phyloP scores from a whole-genome alignment of 148 eudicot genomes.

The Silene uniflora region DNA sequence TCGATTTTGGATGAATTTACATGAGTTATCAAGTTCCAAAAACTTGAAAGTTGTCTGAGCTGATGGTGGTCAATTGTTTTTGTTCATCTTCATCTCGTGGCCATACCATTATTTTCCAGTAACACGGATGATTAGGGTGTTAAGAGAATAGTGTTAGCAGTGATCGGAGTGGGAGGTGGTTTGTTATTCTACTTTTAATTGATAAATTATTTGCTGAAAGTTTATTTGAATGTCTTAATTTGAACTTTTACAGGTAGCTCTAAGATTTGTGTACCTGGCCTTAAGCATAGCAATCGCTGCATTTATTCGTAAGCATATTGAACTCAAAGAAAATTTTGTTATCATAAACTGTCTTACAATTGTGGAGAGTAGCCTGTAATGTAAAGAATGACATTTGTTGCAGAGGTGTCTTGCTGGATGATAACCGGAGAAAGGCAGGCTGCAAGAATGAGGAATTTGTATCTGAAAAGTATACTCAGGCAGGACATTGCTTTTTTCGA shows the following conservation, averaged over 20 bases:
- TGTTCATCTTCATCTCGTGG: no score
- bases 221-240: conserved; percentile 1
- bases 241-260: conserved; percentile 35
- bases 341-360: neutral
- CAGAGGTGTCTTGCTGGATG: conserved; percentile 81
- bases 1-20: neutral
- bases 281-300: conserved; percentile 51
- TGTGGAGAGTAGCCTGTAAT: neutral
- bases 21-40: neutral
- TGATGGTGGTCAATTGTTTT: no score
- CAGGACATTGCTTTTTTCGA: conserved; percentile 72
- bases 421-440: conserved; percentile 77
- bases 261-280: conserved; percentile 57
- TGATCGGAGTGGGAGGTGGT: no score
- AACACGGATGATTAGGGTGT: no score
- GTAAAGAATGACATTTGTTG: neutral
- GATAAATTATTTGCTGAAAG: neutral
- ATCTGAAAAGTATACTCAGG: conserved; percentile 55
- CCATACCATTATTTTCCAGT: no score
- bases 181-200: no score
- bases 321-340: neutral
- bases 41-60: no score
- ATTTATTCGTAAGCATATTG: conserved; percentile 50
- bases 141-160: no score
- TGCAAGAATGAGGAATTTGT: conserved; percentile 55